These are phyloP conservation scores for Crucihimalaya himalaica DNA, from an alignment of 345 rosid species.

Conservation along the genomic window DNA sequence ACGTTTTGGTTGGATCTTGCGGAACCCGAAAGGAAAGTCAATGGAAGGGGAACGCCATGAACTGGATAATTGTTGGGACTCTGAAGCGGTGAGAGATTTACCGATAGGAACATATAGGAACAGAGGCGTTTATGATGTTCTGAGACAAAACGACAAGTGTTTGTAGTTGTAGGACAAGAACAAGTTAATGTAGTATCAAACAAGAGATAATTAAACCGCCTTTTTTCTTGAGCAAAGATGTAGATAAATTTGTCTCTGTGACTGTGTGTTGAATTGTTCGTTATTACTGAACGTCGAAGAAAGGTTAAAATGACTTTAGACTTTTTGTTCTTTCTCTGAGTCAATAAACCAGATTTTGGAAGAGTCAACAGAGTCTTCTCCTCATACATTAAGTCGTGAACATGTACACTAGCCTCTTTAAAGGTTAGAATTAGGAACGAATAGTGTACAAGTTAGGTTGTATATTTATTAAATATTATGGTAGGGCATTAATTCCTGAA, in stretches of 20 bases:
- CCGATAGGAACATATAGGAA: constrained; percentile 26
- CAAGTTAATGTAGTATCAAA: not conserved
- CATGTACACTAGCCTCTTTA: not conserved
- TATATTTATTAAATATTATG: not conserved
- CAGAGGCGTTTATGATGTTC: constrained; percentile 18
- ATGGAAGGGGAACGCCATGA: constrained; percentile 33
- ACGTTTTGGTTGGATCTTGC: not conserved
- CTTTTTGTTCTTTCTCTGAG: not conserved
- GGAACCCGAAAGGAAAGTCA: constrained; percentile 43
- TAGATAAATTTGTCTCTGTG: not conserved
- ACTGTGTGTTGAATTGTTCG: not conserved
- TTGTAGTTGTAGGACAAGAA: constrained; percentile 5
- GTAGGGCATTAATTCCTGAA: not conserved
- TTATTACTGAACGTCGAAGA: not conserved
- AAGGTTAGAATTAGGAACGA: not conserved
- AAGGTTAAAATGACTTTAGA: not conserved
- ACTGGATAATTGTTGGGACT: constrained; percentile 2
- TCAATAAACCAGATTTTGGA: not conserved
- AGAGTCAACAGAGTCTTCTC: constrained; percentile 19
- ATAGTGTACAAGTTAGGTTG: not conserved
- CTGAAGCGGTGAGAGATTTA: constrained; percentile 18
- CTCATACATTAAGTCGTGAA: not conserved
- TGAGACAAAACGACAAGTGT: constrained; percentile 10
- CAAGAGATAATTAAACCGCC: not conserved
- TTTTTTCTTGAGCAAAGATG: not conserved